Conservation (phyloP, 768 basidiomycete genomes). For the Mycena vulgaris region DNA sequence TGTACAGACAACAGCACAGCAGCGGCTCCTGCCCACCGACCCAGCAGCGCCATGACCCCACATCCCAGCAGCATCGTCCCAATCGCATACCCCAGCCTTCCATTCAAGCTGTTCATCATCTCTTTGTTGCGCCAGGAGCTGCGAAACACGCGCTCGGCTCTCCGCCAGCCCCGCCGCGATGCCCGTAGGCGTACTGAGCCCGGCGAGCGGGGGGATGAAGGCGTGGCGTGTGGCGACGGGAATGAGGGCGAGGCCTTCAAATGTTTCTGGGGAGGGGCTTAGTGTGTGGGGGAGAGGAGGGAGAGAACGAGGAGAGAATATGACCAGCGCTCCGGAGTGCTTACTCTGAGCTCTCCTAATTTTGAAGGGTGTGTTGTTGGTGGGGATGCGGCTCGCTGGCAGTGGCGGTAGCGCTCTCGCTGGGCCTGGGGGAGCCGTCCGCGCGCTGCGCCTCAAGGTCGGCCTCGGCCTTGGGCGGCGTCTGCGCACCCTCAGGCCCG, state of each 20-base stretch:
- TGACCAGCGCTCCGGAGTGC: slow-evolving; percentile 40
- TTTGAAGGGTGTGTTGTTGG: too few relatives aligned
- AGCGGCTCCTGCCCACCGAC: slow-evolving; percentile 91
- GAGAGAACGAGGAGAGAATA: slow-evolving; percentile 62
- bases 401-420: too few relatives aligned
- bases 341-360: slow-evolving; percentile 84
- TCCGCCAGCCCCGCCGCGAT: slow-evolving; percentile 89
- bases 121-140: slow-evolving; percentile 90
- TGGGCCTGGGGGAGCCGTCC: too few relatives aligned
- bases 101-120: slow-evolving; percentile 80
- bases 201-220: slow-evolving; percentile 75
- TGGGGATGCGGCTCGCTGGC: too few relatives aligned
- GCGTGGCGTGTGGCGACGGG: slow-evolving; percentile 69
- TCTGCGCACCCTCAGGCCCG: slow-evolving; percentile 67
- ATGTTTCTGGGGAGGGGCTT: slow-evolving; percentile 86
- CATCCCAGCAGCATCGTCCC: slow-evolving; percentile 87
- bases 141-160: slow-evolving; percentile 69
- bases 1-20: too few relatives aligned
- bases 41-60: slow-evolving; percentile 91
- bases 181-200: slow-evolving; percentile 88
- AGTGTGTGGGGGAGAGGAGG: too few relatives aligned
- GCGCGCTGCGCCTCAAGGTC: slow-evolving; percentile 50
- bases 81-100: slow-evolving; percentile 78
- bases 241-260: slow-evolving; percentile 93
- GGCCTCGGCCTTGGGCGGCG: slow-evolving; percentile 37